A percentile compares a stretch with the other conserved stretches of the same genome.
phyloP scores from a whole-genome alignment of 129 eudicot species.

The Ambrosia trifida region DNA sequence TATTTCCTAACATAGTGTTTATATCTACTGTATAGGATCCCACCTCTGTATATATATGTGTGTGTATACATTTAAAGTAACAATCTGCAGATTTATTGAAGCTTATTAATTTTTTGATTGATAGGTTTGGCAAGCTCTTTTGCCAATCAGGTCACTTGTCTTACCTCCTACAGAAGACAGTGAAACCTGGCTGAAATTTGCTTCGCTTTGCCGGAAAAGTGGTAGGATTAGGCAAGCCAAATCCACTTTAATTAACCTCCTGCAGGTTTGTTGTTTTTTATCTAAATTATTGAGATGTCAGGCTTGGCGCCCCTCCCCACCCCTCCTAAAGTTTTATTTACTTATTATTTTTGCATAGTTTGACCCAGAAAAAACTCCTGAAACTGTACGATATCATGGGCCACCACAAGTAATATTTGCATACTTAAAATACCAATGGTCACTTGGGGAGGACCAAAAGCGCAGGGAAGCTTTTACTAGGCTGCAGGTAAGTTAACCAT shows the following conservation, averaged over 20 bases:
- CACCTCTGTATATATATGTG: too few relatives aligned
- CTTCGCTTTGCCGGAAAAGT: conserved; percentile 89
- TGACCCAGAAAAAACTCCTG: conserved; percentile 93
- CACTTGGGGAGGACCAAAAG: conserved; percentile 94
- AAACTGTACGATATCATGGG: conserved; percentile 69
- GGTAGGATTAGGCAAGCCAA: conserved; percentile 94
- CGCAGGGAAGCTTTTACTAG: conserved; percentile 86
- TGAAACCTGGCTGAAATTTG: conserved; percentile 96
- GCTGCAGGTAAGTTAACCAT: conserved; percentile 64
- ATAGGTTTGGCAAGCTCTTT: conserved; percentile 99
- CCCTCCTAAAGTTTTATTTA: neutral
- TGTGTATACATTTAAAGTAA: too few relatives aligned
- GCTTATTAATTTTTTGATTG: neutral
- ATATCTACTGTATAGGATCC: too few relatives aligned
- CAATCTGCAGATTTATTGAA: conserved; percentile 13
- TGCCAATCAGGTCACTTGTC: conserved; percentile 88
- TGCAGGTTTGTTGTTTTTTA: conserved; percentile 57
- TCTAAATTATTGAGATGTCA: neutral
- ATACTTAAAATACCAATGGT: conserved; percentile 89
- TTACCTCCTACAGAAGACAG: conserved; percentile 92
- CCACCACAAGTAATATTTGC: conserved; percentile 93
- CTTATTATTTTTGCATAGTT: conserved; percentile 44
- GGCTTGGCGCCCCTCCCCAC: neutral
- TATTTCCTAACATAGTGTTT: too few relatives aligned
- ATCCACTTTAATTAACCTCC: conserved; percentile 83